A percentile compares a stretch with the other conserved stretches of the same genome.
Evolutionary conservation across 352 stramenopile species (phyloP).

Genomic region (Phytophthora idaei): DNA sequence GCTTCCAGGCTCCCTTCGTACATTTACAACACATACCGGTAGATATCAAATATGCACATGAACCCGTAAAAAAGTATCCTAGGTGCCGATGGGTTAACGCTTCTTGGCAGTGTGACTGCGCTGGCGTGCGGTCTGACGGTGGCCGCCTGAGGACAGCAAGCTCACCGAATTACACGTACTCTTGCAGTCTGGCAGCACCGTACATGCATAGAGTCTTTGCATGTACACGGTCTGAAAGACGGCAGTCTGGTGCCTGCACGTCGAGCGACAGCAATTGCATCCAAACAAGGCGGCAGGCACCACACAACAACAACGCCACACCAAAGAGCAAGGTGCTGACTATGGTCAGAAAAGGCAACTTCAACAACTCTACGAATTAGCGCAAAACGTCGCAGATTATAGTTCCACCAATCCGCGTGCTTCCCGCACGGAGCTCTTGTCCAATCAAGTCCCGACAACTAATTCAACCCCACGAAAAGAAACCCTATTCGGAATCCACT

Average conservation of each 20-base stretch:
- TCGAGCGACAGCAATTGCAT: slow-evolving; percentile 6
- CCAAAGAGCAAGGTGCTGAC: not conserved
- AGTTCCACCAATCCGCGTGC: slow-evolving; percentile 6
- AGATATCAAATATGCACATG: not conserved
- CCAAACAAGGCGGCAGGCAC: not conserved
- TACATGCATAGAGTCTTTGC: not conserved
- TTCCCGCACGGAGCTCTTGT: not conserved
- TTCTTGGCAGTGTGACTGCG: slow-evolving; percentile 9
- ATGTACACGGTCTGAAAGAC: not conserved
- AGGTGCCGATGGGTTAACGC: slow-evolving; percentile 8
- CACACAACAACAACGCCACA: slow-evolving; percentile 3
- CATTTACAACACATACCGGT: too few species aligned
- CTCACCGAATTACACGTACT: not conserved
- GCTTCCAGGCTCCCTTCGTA: not conserved
- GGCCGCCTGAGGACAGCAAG: not conserved
- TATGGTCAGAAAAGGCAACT: slow-evolving; percentile 19
- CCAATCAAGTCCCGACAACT: slow-evolving; percentile 2
- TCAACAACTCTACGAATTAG: slow-evolving; percentile 27
- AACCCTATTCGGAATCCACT: slow-evolving; percentile 6
- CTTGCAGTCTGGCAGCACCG: too few species aligned
- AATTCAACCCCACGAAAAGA: slow-evolving; percentile 18
- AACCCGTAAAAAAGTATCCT: not conserved
- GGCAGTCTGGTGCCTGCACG: not conserved
- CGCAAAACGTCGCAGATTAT: slow-evolving; percentile 18
- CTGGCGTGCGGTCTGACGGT: slow-evolving; percentile 15